Evolutionary conservation across 192 early-diverging fungal species (phyloP), one percentile per base, ranked within the genome.

Genomic region (Coemansia pectinata): DNA sequence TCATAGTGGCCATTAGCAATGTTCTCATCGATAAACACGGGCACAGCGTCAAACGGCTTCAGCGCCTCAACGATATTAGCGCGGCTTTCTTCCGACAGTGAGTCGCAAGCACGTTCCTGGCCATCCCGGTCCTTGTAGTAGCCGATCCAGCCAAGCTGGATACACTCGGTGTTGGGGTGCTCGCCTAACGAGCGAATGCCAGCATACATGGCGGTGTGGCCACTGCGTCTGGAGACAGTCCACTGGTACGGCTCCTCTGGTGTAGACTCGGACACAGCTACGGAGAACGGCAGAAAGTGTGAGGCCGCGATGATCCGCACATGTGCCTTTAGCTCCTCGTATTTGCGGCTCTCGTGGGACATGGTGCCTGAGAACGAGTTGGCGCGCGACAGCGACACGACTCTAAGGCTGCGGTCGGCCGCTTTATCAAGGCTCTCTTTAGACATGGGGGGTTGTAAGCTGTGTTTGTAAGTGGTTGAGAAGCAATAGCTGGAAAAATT

Each of bases 181-280:
- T 86, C 82, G 34, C 60, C 60, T 29, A 96, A 85, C 6, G 92
- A 89, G 27, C 81, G 81, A 52, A 96, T 88, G 59, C 93, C 96
- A 4, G 94, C 88, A 73, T 92, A 94, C 85, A 96, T 90, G 38
- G 96, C 94, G 10, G 94, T 93, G 70, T 96, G 96, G 21, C 93
- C 94, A 14, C 89, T 71, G 44, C 94, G 82, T 29, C 79, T 83
- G 21, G 78, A 64, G 11, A 91, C 78, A 23, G 55, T 75, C 81
- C 90, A 91, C 38, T 84, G 65, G 65, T 77, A 80, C 5, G 74
- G 76, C 74, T 84, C 82, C 17, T 27, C 36, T 3, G 81, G 76
- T 10, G 76, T 78, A 31, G 72, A 63, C 55, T 74, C 72, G n/a
- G 69, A 69, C 11, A 85, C 73, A 11, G 68, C 38, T 5, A 81